phyloP scores from a whole-genome alignment of 2,329 filamentous ascomycete species.

The Plectosphaerella cucumerina region DNA sequence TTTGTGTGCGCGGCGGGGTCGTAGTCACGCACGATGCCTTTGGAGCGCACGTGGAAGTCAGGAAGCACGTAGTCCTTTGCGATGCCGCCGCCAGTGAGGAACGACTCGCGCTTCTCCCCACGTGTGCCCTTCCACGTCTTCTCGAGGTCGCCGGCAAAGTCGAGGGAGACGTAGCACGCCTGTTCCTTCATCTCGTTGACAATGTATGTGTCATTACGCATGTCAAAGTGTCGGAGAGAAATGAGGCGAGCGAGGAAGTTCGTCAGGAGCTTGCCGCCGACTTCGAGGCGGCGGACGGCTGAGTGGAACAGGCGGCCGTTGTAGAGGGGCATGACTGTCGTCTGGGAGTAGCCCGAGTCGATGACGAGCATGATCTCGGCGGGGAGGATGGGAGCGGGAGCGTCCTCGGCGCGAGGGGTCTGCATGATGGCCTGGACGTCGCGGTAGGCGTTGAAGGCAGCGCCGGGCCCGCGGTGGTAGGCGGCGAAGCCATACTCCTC shows the following conservation, averaged over 20 bases:
- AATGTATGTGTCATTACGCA: slow-evolving; percentile 89
- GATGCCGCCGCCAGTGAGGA: slow-evolving; percentile 52
- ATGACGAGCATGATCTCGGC: slow-evolving; percentile 83
- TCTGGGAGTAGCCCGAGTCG: slow-evolving; percentile 90
- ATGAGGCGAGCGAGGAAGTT: slow-evolving; percentile 89
- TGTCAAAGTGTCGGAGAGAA: slow-evolving; percentile 88
- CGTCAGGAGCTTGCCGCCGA: slow-evolving; percentile 89
- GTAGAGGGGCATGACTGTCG: slow-evolving; percentile 82
- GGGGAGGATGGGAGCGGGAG: slow-evolving; percentile 43
- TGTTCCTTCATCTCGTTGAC: slow-evolving; percentile 96
- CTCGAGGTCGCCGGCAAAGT: slow-evolving; percentile 77
- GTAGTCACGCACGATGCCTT: slow-evolving; percentile 73
- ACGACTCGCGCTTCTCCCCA: slow-evolving; percentile 49
- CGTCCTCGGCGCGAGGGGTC: slow-evolving; percentile 45
- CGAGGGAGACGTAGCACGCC: slow-evolving; percentile 74
- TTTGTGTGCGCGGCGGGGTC: slow-evolving; percentile 61
- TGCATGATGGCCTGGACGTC: slow-evolving; percentile 68
- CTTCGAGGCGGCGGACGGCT: slow-evolving; percentile 78
- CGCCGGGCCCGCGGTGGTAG: slow-evolving; percentile 71
- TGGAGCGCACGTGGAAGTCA: slow-evolving; percentile 58
- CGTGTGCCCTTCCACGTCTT: slow-evolving; percentile 75
- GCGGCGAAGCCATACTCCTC: slow-evolving; percentile 93
- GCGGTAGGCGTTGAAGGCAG: slow-evolving; percentile 77
- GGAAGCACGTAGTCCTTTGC: slow-evolving; percentile 91
- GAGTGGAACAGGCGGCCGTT: slow-evolving; percentile 75